These are phyloP conservation scores for Clavulina sp. DNA, from an alignment of 768 basidiomycete species.

Conservation along the genomic window DNA sequence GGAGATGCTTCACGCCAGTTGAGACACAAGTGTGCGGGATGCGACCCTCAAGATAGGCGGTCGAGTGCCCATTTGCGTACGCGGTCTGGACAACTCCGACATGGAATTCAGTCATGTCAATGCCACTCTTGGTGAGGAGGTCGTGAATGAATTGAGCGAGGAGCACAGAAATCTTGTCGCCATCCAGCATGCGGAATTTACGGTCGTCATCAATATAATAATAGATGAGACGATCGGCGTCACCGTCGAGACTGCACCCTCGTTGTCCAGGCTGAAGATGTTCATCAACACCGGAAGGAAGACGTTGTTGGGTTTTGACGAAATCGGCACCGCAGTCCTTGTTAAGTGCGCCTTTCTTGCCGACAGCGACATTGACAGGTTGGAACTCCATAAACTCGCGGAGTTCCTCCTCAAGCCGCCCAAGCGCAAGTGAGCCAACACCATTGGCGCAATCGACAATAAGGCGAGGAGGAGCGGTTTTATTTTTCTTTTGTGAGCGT, in stretches of 20 bases:
- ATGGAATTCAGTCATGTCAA: constrained; percentile 48
- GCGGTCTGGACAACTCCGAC: constrained; percentile 97
- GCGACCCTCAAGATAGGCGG: constrained; percentile 77
- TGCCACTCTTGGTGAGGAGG: constrained; percentile 66
- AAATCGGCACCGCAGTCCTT: constrained; percentile 84
- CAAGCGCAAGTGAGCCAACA: constrained; percentile 65
- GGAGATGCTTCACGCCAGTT: constrained; percentile 95
- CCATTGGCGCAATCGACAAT: constrained; percentile 98
- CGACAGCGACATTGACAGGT: constrained; percentile 50
- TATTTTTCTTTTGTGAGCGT: constrained; percentile 32
- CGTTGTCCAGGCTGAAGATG: constrained; percentile 53
- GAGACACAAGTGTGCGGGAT: constrained; percentile 89
- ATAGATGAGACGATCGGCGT: constrained; percentile 93
- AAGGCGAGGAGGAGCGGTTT: constrained; percentile 37
- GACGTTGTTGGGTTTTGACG: constrained; percentile 82
- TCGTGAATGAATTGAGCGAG: constrained; percentile 88
- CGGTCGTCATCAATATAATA: constrained; percentile 70
- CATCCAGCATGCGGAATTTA: constrained; percentile 83
- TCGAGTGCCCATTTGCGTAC: constrained; percentile 95
- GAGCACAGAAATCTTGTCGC: constrained; percentile 92
- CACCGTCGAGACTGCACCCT: constrained; percentile 89
- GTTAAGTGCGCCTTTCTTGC: constrained; percentile 60
- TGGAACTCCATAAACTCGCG: constrained; percentile 41
- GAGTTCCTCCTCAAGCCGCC: constrained; percentile 41
- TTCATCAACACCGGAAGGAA: constrained; percentile 58